phyloP scores from a whole-genome alignment of 257 asterid species.

The Marsdenia floribunda region DNA sequence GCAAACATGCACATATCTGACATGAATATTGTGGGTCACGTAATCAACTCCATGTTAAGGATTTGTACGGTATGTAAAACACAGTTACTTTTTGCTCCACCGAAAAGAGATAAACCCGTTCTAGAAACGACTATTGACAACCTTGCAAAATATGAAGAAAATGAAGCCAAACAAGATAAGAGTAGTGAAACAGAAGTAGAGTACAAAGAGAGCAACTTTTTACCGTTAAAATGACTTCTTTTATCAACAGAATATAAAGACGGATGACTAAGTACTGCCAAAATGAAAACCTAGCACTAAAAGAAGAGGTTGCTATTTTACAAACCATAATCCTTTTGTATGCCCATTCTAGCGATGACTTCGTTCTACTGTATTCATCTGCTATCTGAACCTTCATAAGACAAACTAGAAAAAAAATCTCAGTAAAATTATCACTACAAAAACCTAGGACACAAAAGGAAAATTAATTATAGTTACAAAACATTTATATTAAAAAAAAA shows the following conservation, averaged over 20 bases:
- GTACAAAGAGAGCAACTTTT: background rate
- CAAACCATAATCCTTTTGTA: background rate
- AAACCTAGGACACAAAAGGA: background rate
- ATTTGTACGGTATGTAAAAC: too few species aligned
- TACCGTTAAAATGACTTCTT: background rate
- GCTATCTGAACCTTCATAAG: background rate
- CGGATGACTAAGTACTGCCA: background rate
- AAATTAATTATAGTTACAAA: background rate
- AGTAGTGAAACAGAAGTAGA: background rate
- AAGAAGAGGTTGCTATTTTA: conserved; percentile 1
- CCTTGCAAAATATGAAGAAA: background rate
- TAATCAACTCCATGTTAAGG: background rate
- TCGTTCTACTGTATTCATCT: background rate
- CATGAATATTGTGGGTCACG: background rate
- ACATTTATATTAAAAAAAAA: background rate
- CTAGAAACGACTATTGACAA: background rate
- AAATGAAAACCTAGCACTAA: background rate
- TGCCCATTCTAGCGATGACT: background rate
- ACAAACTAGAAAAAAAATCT: background rate
- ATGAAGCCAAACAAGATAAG: background rate
- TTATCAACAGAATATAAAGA: background rate
- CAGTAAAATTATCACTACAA: background rate
- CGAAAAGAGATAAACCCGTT: background rate
- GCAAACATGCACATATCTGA: background rate
- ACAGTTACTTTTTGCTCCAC: background rate